Evolutionary conservation across 192 early-diverging fungal species (phyloP), one percentile per base, ranked within the genome.

Genomic region (Funneliformis geosporum): DNA sequence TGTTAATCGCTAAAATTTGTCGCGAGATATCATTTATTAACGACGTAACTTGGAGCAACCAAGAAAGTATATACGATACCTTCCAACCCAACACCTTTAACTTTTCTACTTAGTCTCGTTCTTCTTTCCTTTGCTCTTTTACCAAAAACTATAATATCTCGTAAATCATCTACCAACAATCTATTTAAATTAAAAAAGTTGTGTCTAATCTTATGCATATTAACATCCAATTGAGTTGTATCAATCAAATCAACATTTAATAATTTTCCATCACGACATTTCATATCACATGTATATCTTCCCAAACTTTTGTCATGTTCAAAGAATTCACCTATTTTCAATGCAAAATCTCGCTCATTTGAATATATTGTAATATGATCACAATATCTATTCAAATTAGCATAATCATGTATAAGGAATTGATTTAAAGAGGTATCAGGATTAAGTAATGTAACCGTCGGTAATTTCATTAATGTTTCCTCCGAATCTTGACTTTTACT

Each of bases 121-220:
- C 79, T 80, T 10, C 84, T 74, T 69, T 85, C 84, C 2, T 59
- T 78, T n/a, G 82, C 84, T 42, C 82, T 64, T 39, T 71, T 80
- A 42, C 80, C 81, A 61, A 83, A 66, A 2, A 85, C 82, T 21
- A 85, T 79, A 1, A 85, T 80, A 59, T 85, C 84, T 42, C 81
- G 80, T 14, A 85, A 62, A 73, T 85, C 84, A 76, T 85, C 82
- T 12, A 85, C 84, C 47, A 85, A 74, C 78, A 85, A 80, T 8
- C 84, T 60, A 67, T 85, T 85, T 7, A 85, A 67, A 59, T 83
- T 85, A 55, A 85, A 85, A 60, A 85, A 85, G 60, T 83, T 83
- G 46, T 85, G 82, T 33, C 84, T 78, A 60, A 85, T 79, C n/a
- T 82, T 83, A 42, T 85, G 82, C 50, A 85, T 85, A 39, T 85